phyloP scores from a whole-genome alignment of 2,329 filamentous ascomycete genomes.

The Aspergillus aculeatus region DNA sequence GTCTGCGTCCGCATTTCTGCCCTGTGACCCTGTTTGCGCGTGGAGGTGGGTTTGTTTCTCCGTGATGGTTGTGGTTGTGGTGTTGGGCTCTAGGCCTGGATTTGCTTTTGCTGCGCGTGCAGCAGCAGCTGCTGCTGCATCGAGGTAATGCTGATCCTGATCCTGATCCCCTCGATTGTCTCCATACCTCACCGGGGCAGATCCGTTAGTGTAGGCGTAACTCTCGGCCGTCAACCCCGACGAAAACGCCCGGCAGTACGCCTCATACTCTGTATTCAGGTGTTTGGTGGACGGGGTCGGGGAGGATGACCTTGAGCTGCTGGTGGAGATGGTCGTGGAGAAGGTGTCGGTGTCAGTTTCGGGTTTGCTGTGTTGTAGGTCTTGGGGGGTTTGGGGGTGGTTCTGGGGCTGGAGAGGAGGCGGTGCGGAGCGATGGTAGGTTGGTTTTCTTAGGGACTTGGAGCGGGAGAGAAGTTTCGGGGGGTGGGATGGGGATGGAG shows the following conservation, averaged over 20 bases:
- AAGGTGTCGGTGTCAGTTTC: neutral
- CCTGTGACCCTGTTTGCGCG: too few species aligned
- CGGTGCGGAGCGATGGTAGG: too few species aligned
- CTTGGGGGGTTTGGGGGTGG: neutral
- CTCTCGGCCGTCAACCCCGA: constrained; percentile 2
- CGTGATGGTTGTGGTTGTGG: too few species aligned
- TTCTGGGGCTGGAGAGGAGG: neutral
- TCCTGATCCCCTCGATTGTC: too few species aligned
- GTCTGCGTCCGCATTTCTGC: too few species aligned
- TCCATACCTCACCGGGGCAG: too few species aligned
- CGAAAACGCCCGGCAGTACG: constrained; percentile 16
- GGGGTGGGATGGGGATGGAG: neutral
- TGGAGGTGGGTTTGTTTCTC: too few species aligned
- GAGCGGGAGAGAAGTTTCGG: neutral
- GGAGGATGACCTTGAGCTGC: neutral
- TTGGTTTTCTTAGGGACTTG: neutral
- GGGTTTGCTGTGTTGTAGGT: neutral
- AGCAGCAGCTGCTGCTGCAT: too few species aligned
- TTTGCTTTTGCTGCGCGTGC: too few species aligned
- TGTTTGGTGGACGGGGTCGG: neutral
- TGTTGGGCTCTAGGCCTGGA: too few species aligned
- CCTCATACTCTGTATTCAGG: constrained; percentile 11
- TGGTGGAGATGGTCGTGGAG: neutral
- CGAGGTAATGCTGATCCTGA: too few species aligned
- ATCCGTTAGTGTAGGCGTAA: neutral